Evolutionary conservation across 768 basidiomycete species (phyloP), one percentile per base, ranked within the genome.

Genomic region (Suillus fuscotomentosus): DNA sequence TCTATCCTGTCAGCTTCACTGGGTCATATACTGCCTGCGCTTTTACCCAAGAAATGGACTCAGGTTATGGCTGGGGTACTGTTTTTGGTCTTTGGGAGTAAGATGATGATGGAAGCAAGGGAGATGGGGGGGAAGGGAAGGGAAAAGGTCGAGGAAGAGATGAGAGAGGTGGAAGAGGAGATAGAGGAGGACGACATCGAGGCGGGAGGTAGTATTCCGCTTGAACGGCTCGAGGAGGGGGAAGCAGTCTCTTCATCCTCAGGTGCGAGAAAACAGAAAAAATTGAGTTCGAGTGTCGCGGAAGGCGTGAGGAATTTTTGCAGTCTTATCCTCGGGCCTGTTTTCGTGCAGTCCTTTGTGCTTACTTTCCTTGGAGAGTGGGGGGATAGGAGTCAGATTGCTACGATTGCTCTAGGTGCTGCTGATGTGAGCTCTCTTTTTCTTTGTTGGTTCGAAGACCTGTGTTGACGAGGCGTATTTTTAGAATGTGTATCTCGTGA

Each of bases 321-420:
- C 74, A 89, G 88, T 70, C 78, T 95, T 20, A 76, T 96, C 68
- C 78, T 98, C 22, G 95, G 93, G 0, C 97, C 97, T 0, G 56
- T 57, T 10, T 97, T 98, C 72, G 95, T 95, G 3, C 95, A 99
- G 76, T 88, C 94, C 0, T 98, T 99, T 71, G 80, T 97, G 39
- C 82, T 99, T 65, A 99, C 97, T 0, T 98, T 98, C 78, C 82
- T 99, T n/a, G 97, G 96, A 11, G 97, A 99, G 78, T 99, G 97
- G 97, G 97, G 97, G 0, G 97, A 99, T 78, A 57, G 56, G 39
- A 57, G 56, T 11, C 56, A 57, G 24, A 57, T 57, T 41, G 91
- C 97, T 2, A 99, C 97, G 2, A 97, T 99, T 67, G 96, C 94
- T 6, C 81, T 99, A 60, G 56, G 56, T 41, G 56, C 56, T 41